phyloP scores from a whole-genome alignment of 106 monocot species.

The Dioscorea alata region DNA sequence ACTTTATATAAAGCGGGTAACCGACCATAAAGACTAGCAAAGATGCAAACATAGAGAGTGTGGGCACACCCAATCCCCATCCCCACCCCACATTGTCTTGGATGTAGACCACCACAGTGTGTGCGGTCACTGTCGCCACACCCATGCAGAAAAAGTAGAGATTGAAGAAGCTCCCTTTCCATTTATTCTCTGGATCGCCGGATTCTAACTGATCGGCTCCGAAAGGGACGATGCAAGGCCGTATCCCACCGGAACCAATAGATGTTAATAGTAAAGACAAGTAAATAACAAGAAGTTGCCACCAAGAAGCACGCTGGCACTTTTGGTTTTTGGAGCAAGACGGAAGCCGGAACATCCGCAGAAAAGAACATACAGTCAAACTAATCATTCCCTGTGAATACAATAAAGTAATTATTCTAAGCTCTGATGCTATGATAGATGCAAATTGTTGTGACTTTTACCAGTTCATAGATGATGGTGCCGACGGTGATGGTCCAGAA shows the following conservation, averaged over 20 bases:
- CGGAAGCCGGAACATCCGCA: conserved; percentile 44
- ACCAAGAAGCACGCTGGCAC: conserved; percentile 27
- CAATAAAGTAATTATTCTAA: too few species aligned
- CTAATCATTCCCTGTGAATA: conserved; percentile 44
- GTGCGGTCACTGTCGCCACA: conserved; percentile 12
- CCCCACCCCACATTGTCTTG: conserved; percentile 52
- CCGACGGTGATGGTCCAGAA: conserved; percentile 64
- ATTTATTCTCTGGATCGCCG: not conserved
- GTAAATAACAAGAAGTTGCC: conserved; percentile 52
- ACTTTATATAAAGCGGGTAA: conserved; percentile 21
- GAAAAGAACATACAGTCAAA: conserved; percentile 42
- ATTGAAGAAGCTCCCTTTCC: conserved; percentile 38
- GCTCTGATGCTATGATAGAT: too few species aligned
- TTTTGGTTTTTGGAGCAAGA: conserved; percentile 8
- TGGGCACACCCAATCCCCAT: conserved; percentile 36
- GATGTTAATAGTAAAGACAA: conserved; percentile 49
- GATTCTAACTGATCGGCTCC: conserved; percentile 76
- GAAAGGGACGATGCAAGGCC: conserved; percentile 71
- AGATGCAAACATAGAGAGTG: conserved; percentile 23
- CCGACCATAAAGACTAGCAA: conserved; percentile 21
- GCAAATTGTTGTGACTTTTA: not conserved
- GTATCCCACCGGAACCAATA: conserved; percentile 74
- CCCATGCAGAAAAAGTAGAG: conserved; percentile 36
- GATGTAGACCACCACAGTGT: conserved; percentile 38
- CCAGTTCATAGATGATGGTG: conserved; percentile 50